Percentiles rank a stretch among this genome's conserved stretches.
phyloP scores from a whole-genome alignment of 116 monocot species.

The Iris pallida region DNA sequence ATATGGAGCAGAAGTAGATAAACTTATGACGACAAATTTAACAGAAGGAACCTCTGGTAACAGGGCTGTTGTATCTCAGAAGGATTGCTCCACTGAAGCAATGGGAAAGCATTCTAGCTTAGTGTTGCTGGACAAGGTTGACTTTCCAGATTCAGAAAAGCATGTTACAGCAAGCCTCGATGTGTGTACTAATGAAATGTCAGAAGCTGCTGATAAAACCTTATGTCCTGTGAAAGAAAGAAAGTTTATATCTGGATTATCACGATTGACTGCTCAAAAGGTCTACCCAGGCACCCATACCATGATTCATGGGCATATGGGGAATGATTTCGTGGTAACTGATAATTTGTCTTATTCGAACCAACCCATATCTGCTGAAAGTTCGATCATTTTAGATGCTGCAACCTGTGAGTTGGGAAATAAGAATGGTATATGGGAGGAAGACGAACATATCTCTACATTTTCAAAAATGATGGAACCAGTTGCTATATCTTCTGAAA shows the following conservation, averaged over 20 bases:
- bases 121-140: constrained; percentile 4
- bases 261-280: constrained; percentile 6
- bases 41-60: not conserved
- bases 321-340: constrained; percentile 14
- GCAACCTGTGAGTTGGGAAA: constrained; percentile 16
- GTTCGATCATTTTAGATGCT: constrained; percentile 9
- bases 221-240: constrained; percentile 3
- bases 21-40: not conserved
- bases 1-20: constrained; percentile 7
- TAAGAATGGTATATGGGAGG: constrained; percentile 14
- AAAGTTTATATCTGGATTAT: constrained; percentile 1
- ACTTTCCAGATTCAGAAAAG: not conserved
- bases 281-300: not conserved
- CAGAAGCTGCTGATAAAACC: not conserved
- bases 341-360: constrained; percentile 16
- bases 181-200: not conserved
- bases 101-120: constrained; percentile 1
- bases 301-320: constrained; percentile 1
- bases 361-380: constrained; percentile 13
- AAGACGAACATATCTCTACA: constrained; percentile 8
- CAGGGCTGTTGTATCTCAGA: constrained; percentile 2
- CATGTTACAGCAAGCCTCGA: not conserved
- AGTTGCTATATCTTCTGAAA: constrained; percentile 4
- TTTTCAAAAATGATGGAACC: constrained; percentile 14
- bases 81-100: constrained; percentile 4